Base-by-base conservation (phyloP, 192 early-diverging fungal species). In the Coemansia sp. region DNA sequence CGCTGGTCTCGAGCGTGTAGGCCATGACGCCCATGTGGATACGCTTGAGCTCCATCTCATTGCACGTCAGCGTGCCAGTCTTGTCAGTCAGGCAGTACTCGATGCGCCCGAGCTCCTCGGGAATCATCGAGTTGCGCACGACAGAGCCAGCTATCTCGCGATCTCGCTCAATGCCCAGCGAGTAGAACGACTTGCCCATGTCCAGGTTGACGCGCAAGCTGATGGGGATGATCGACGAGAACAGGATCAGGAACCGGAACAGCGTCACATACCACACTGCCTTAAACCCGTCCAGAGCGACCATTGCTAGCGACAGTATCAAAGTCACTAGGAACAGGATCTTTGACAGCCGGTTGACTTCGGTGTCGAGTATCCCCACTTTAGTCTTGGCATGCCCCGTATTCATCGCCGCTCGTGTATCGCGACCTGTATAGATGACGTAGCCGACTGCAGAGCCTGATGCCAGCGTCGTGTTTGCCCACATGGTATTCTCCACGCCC, bases 31-130 rank as follows among this genome's bases (percentile, higher is more conserved):
- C 96, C 90, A 97, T 92, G 61, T 98, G 95, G 42, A 98, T 72
- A 66, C 94, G 91, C 68, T 94, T 94, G 38, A 98, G 80, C 72
- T 95, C 96, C 96, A 98, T 98, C 69, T 98, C 95, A 75, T 98
- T 98, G 67, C 94, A 82, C 15, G 96, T 98, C 73, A 98, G 73
- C 21, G 96, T 98, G 31, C 96, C 96, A 3, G 96, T 98, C 76
- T 98, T 98, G 76, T 98, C 96, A 0, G 95, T 92, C 58, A 98
- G 73, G 23, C 96, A 76, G 73, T 97, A 98, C 64, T 94, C 93
- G 32, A 98, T 91, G 34, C 96, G 86, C 14, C 96, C 96, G 6
- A 98, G 86, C 78, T 97, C 96, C 72, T 98, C 96, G 34, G 96
- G 96, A 31, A 98, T 92, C 44, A 94, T 97, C 57, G 91, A 93